Percentiles rank a stretch among this genome's conserved stretches.
Conservation (phyloP, 116 monocot genomes). For the Iris pallida region DNA sequence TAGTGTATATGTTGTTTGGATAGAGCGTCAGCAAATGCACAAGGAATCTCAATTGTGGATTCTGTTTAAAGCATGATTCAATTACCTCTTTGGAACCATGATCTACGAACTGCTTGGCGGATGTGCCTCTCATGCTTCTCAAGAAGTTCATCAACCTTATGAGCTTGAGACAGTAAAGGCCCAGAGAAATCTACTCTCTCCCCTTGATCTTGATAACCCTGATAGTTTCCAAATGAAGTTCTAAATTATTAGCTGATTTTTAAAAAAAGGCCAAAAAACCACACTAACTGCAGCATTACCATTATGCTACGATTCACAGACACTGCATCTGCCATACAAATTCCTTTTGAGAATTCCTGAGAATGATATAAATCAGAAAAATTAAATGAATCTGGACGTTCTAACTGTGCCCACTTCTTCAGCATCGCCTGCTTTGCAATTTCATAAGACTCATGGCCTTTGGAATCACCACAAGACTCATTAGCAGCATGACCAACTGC, state of each 20-base stretch:
- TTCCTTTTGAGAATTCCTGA: conserved; percentile 26
- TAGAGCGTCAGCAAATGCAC: too few relatives aligned
- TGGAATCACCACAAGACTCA: conserved; percentile 4
- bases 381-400: conserved; percentile 51
- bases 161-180: conserved; percentile 64
- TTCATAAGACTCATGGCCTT: conserved; percentile 21
- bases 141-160: conserved; percentile 73
- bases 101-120: conserved; percentile 59
- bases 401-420: conserved; percentile 57
- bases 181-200: conserved; percentile 89
- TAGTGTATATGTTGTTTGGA: background rate
- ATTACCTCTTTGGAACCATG: conserved; percentile 83
- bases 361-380: conserved; percentile 34
- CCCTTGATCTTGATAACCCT: conserved; percentile 43
- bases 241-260: background rate
- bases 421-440: conserved; percentile 36
- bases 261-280: conserved; percentile 3
- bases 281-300: conserved; percentile 31
- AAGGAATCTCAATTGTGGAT: background rate
- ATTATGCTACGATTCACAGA: conserved; percentile 33
- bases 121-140: conserved; percentile 70
- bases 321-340: conserved; percentile 20
- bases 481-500: conserved; percentile 3
- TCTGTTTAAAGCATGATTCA: background rate
- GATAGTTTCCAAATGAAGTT: conserved; percentile 6